phyloP scores from a whole-genome alignment of 2,329 filamentous ascomycete species.

The Penicillium thymicola region DNA sequence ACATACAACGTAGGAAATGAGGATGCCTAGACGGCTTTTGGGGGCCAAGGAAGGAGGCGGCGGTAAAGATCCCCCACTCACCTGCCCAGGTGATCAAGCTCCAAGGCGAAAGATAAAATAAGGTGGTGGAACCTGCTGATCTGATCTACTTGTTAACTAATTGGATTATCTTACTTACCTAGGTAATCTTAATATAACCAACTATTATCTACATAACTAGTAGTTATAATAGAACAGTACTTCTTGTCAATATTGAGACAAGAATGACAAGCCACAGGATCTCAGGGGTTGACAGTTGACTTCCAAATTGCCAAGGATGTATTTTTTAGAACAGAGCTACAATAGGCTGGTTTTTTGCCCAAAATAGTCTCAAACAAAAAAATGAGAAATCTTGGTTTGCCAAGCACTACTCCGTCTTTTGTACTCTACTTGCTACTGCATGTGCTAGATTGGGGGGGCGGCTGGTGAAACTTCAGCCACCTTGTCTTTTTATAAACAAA shows the following conservation, averaged over 20 bases:
- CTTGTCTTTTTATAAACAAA: neutral
- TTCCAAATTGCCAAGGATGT: neutral
- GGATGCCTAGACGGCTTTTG: constrained; percentile 5
- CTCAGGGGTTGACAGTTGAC: constrained; percentile 1
- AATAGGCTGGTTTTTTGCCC: neutral
- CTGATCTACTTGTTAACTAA: constrained; percentile 4
- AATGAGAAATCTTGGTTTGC: neutral
- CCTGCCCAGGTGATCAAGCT: too few species aligned
- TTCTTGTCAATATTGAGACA: neutral
- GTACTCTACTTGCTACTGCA: neutral
- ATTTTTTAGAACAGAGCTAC: neutral
- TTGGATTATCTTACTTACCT: neutral
- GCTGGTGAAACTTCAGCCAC: neutral
- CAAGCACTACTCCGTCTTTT: neutral
- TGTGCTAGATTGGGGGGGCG: neutral
- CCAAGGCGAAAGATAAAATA: constrained; percentile 1
- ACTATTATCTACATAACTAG: neutral
- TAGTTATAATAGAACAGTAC: neutral
- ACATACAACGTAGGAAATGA: neutral
- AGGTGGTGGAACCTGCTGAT: constrained; percentile 22
- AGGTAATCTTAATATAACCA: neutral
- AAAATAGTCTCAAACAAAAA: neutral
- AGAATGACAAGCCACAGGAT: neutral
- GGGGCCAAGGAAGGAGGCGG: too few species aligned
- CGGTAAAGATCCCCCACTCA: too few species aligned